These are phyloP conservation scores for Yamadazyma philogaea DNA, from an alignment of 805 yeast genomes.

Conservation along the genomic window DNA sequence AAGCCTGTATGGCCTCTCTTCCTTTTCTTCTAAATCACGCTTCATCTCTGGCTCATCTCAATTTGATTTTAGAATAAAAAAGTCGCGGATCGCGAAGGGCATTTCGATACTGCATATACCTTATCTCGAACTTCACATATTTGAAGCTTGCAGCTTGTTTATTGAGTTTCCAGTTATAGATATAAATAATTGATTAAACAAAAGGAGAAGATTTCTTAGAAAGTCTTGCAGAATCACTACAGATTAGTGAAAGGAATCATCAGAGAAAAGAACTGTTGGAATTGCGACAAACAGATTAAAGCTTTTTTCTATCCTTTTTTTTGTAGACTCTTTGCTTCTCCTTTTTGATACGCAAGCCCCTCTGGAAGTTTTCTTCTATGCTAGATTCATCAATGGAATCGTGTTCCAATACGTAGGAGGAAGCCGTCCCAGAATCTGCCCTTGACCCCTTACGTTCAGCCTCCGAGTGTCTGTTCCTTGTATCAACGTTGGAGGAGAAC, in stretches of 20 bases:
- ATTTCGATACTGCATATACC: conserved; percentile 4
- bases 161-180: background rate
- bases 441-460: background rate
- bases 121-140: conserved; percentile 3
- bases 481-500: background rate
- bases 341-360: conserved; percentile 15
- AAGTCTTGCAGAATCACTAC: too few relatives aligned
- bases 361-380: conserved; percentile 9
- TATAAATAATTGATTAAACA: background rate
- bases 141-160: conserved; percentile 5
- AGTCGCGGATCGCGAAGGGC: background rate
- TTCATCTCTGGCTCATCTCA: conserved; percentile 6
- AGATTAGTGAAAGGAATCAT: too few relatives aligned
- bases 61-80: conserved; percentile 4
- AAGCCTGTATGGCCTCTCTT: conserved; percentile 16
- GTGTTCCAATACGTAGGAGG: background rate
- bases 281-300: background rate
- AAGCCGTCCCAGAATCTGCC: background rate
- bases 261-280: too few relatives aligned
- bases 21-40: conserved; percentile 13
- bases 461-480: background rate
- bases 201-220: background rate
- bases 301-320: conserved; percentile 7
- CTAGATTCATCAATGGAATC: background rate
- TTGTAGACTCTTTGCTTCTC: conserved; percentile 10